phyloP scores from a whole-genome alignment of 1,284 basidiomycete species.

The Fomitopsis palustris region DNA sequence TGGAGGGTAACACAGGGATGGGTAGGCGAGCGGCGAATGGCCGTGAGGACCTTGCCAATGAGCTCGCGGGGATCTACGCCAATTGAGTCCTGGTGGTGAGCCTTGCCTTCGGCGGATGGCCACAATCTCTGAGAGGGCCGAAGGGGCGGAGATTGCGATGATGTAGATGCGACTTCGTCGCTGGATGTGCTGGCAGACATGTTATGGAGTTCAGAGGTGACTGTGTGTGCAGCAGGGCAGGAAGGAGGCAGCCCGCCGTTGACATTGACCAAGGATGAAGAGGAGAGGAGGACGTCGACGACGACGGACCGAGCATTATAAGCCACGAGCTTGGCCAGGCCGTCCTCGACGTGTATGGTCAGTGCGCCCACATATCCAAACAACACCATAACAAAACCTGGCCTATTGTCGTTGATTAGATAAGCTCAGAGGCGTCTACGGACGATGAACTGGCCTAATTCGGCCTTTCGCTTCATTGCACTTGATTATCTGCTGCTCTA shows the following conservation, averaged over 20 bases:
- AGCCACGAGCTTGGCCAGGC: background rate
- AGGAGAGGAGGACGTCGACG: background rate
- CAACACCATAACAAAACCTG: background rate
- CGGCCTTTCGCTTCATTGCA: background rate
- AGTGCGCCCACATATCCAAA: background rate
- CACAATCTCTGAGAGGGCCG: background rate
- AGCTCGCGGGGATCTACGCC: constrained; percentile 48
- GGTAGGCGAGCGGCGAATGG: constrained; percentile 44
- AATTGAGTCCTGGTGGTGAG: constrained; percentile 8
- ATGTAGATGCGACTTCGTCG: background rate
- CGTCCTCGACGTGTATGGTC: background rate
- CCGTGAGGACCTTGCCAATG: constrained; percentile 48
- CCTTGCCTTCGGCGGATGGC: background rate
- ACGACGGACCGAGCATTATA: constrained; percentile 1
- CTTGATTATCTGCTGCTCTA: background rate
- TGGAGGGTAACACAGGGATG: constrained; percentile 56
- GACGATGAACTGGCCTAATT: background rate
- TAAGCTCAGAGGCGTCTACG: background rate
- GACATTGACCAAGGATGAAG: background rate
- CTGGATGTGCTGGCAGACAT: background rate
- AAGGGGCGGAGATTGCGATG: background rate
- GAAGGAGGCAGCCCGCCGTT: background rate
- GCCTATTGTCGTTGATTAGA: background rate
- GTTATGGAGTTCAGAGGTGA: background rate
- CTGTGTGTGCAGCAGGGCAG: background rate